Conservation (phyloP, 163 green algal species). For the Prototheca wickerhamii region DNA sequence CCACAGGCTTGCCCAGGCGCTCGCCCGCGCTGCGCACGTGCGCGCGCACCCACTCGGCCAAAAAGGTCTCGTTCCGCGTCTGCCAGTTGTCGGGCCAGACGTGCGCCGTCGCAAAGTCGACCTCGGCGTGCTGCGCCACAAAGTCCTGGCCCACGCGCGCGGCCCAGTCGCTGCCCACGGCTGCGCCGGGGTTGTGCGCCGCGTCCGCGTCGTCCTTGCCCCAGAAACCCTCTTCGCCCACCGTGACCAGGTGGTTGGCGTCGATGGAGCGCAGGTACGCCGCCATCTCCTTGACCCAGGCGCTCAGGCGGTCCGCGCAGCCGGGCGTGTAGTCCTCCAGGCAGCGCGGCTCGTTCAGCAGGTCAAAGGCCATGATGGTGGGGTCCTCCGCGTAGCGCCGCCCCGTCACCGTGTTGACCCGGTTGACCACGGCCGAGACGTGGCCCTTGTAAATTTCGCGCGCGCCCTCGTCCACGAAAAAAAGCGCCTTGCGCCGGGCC, state of each 20-base stretch:
- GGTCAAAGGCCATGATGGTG: constrained; percentile 54
- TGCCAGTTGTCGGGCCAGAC: constrained; percentile 32
- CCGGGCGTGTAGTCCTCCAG: constrained; percentile 2
- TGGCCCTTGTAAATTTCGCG: constrained; percentile 49
- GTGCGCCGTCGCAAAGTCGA: constrained; percentile 29
- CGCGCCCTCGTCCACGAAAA: constrained; percentile 50
- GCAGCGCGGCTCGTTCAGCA: constrained; percentile 56
- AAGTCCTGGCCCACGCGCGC: constrained; percentile 25
- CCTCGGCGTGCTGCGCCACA: constrained; percentile 14
- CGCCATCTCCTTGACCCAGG: constrained; percentile 47
- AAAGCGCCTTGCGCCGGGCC: constrained; percentile 46
- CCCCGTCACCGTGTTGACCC: constrained; percentile 41
- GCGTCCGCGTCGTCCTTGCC: constrained; percentile 1
- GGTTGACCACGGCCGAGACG: constrained; percentile 27
- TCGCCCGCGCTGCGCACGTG: constrained; percentile 11
- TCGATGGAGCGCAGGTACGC: constrained; percentile 39
- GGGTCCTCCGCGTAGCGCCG: constrained; percentile 45
- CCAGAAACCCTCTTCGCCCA: constrained; percentile 44
- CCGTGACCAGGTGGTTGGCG: constrained; percentile 47
- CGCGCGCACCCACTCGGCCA: constrained; percentile 8
- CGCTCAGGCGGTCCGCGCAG: constrained; percentile 11
- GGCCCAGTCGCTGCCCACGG: constrained; percentile 15
- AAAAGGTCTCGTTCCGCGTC: constrained; percentile 19
- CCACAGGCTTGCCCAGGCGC: constrained; percentile 19
- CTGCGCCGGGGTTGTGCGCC: constrained; percentile 14